Evolutionary conservation across 768 basidiomycete genomes (phyloP).

Genomic region (Tylopilus sp.): DNA sequence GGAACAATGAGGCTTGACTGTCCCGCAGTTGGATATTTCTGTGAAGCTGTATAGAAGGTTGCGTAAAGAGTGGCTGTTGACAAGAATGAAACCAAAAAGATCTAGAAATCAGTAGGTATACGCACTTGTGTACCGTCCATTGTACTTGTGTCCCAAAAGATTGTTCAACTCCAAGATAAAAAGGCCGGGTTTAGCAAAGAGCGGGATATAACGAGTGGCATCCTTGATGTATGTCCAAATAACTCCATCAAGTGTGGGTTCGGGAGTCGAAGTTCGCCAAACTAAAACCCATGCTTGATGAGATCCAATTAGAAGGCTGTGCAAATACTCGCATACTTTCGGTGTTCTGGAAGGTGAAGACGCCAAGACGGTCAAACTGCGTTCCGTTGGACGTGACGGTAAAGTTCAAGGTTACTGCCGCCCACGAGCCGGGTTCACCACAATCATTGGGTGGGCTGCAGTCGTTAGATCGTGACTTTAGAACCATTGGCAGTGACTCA

Average conservation of each 20-base stretch:
- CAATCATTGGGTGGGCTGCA: conserved; percentile 69
- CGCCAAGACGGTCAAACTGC: conserved; percentile 68
- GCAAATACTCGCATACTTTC: conserved; percentile 52
- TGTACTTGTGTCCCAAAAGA: conserved; percentile 50
- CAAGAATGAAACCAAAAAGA: neutral
- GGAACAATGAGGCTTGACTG: conserved; percentile 67
- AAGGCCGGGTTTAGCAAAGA: conserved; percentile 64
- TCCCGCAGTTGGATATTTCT: conserved; percentile 51
- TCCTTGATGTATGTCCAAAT: conserved; percentile 80
- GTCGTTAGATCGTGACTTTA: neutral
- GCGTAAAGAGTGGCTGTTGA: conserved; percentile 59
- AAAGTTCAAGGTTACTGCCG: conserved; percentile 70
- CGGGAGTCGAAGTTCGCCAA: conserved; percentile 79
- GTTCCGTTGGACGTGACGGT: conserved; percentile 78
- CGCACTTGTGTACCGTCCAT: conserved; percentile 70
- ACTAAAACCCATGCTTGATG: conserved; percentile 36
- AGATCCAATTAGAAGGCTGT: neutral
- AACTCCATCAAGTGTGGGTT: conserved; percentile 67
- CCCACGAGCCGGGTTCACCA: conserved; percentile 68
- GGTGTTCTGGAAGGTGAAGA: conserved; percentile 74
- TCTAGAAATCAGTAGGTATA: neutral
- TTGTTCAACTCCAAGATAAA: conserved; percentile 78
- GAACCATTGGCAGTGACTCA: conserved; percentile 29
- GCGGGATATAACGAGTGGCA: conserved; percentile 65
- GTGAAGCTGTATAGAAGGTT: conserved; percentile 67